These are phyloP conservation scores for Knoxia roxburghii DNA, from an alignment of 257 asterid genomes.

Conservation along the genomic window DNA sequence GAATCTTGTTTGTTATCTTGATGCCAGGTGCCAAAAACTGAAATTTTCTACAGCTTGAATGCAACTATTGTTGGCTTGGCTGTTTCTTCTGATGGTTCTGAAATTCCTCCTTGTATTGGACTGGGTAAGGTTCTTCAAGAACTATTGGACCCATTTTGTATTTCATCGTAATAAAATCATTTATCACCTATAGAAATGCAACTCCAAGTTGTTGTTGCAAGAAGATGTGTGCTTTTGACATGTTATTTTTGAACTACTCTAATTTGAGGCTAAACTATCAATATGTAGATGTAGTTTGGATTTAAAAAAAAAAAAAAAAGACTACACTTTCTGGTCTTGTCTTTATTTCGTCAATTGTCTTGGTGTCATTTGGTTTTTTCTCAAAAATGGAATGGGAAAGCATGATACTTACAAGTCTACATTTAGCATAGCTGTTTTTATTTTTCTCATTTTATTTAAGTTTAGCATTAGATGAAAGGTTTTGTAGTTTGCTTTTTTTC, in stretches of 20 bases:
- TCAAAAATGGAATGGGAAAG: too few species aligned
- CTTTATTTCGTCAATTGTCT: neutral
- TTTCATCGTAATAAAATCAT: neutral
- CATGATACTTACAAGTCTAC: too few species aligned
- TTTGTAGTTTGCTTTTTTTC: neutral
- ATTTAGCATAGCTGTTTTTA: too few species aligned
- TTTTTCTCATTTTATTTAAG: too few species aligned
- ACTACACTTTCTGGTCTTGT: too few species aligned
- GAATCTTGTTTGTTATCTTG: slow-evolving; percentile 18
- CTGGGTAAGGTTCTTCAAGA: slow-evolving; percentile 51
- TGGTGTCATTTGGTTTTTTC: too few species aligned
- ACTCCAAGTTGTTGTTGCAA: neutral
- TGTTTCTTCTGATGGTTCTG: slow-evolving; percentile 43
- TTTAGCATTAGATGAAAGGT: too few species aligned
- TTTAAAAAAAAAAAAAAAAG: too few species aligned
- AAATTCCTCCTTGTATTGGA: slow-evolving; percentile 74
- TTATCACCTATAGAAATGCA: neutral
- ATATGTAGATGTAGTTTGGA: neutral
- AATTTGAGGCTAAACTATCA: neutral
- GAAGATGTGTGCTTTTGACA: neutral
- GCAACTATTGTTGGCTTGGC: slow-evolving; percentile 88
- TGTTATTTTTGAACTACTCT: neutral
- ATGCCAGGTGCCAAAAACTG: slow-evolving; percentile 58
- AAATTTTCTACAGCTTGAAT: slow-evolving; percentile 80
- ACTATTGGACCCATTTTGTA: neutral